Percentiles rank a stretch among this genome's conserved stretches.
These are phyloP conservation scores for Trichophyton equinum DNA, from an alignment of 2,329 filamentous ascomycete genomes.

Conservation along the genomic window DNA sequence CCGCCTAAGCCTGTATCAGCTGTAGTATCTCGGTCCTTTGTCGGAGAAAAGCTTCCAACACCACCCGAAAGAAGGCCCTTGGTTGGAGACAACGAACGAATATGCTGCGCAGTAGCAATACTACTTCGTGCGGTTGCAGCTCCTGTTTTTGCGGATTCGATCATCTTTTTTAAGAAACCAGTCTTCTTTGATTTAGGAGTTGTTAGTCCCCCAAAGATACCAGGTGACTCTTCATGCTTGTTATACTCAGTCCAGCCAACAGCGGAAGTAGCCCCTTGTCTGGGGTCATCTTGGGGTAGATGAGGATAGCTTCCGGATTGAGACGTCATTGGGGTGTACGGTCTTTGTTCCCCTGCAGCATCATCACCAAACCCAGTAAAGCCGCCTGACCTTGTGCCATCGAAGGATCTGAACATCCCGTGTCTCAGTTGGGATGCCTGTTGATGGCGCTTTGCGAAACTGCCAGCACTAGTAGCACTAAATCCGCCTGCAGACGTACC, in stretches of 20 bases:
- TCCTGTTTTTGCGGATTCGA: conserved; percentile 86
- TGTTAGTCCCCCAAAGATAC: conserved; percentile 63
- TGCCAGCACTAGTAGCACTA: conserved; percentile 90
- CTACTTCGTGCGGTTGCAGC: conserved; percentile 81
- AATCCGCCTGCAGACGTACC: conserved; percentile 80
- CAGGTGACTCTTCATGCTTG: conserved; percentile 50
- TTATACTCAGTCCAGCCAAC: conserved; percentile 43
- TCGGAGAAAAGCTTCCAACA: conserved; percentile 29
- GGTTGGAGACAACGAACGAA: conserved; percentile 34
- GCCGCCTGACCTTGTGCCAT: conserved; percentile 34
- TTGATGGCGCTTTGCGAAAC: conserved; percentile 57
- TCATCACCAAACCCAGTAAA: conserved; percentile 27
- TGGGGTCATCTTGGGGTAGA: conserved; percentile 61
- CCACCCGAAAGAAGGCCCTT: conserved; percentile 38
- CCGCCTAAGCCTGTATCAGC: conserved; percentile 56
- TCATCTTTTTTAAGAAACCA: conserved; percentile 90
- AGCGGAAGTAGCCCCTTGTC: conserved; percentile 49
- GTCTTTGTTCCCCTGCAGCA: conserved; percentile 23
- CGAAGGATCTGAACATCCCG: neutral
- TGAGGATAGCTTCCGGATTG: conserved; percentile 78
- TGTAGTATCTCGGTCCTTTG: conserved; percentile 39
- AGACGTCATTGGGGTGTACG: conserved; percentile 33
- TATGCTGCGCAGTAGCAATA: conserved; percentile 53
- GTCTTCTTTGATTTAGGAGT: conserved; percentile 67
- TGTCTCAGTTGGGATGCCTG: neutral